Conservation (phyloP, 140 eudicot species). For the Flaveria floridana region DNA sequence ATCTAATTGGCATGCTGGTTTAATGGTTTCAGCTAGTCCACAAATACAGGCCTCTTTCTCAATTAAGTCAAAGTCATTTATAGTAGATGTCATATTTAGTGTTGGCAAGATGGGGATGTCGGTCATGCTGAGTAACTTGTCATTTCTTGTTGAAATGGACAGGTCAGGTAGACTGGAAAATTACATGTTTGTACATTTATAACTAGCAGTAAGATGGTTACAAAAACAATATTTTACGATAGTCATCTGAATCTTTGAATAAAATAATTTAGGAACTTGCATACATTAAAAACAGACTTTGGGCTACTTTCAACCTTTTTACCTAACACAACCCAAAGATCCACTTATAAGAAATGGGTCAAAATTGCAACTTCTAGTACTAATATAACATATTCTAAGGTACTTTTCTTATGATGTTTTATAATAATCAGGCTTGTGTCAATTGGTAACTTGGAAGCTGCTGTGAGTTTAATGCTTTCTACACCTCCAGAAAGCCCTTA, state of each 20-base stretch:
- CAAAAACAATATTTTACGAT: background rate
- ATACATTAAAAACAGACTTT: background rate
- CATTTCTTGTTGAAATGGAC: background rate
- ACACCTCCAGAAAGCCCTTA: conserved; percentile 95
- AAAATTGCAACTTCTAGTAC: background rate
- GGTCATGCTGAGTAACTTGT: background rate
- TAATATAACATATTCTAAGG: background rate
- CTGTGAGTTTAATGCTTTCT: conserved; percentile 88
- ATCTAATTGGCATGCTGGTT: background rate
- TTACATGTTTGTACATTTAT: no score
- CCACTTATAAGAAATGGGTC: conserved; percentile 4
- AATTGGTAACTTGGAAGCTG: conserved; percentile 88
- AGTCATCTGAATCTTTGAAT: background rate
- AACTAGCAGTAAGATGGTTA: no score
- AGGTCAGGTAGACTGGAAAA: background rate
- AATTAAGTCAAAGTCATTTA: background rate
- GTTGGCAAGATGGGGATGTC: conserved; percentile 5
- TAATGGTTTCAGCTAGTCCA: background rate
- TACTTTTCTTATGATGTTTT: background rate
- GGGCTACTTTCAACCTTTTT: background rate
- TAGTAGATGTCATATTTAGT: background rate
- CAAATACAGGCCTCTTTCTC: background rate
- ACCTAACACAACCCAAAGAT: background rate
- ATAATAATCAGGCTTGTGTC: conserved; percentile 74
- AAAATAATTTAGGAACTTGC: background rate